Evolutionary conservation across 345 rosid species (phyloP), one percentile per base, ranked within the genome.

Genomic region (Citropsis articulata): DNA sequence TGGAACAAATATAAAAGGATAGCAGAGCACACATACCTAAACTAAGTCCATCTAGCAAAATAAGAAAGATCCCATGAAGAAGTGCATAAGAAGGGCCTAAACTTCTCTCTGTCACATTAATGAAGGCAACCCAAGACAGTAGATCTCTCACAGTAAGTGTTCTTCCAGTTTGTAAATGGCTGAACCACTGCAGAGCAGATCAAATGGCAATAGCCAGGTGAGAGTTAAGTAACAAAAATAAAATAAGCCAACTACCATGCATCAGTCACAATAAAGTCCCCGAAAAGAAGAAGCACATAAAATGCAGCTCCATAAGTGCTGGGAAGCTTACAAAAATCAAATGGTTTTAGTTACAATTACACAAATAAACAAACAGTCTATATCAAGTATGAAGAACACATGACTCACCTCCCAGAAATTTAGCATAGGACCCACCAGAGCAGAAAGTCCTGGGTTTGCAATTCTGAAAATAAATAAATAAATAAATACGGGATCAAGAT

Each of bases 81-180:
- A 91, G 87, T 50, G 97, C 92, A 84, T 71, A 79, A 75, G 85
- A 89, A 66, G 86, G 79, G 83, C 87, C 95, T 78, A 95, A 83
- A 83, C 80, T 81, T 84, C 71, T 85, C 78, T 78, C 86, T 48
- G 92, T 88, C 72, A 76, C 79, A 50, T 89, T 87, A 69, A 92
- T 82, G 83, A 95, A 95, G 55, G 86, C 85, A 76, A 93, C 77
- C 99, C 99, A 95, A 67, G 99, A 91, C 61, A 95, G 85, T 65
- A 95, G 94, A 87, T 95, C 99, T 87, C 99, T 91, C 76, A 93
- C 91, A 48, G 99, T 95, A 68, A 93, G 97, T 60, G 72, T 78
- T 83, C 96, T 92, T 81, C 93, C 99, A 24, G 86, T 81, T 80
- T 87, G 90, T 87, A 90, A 85, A 82, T 84, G 80, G 83, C 91